These are phyloP conservation scores for Metschnikowia orientalis DNA, from an alignment of 805 yeast species.

Conservation along the genomic window DNA sequence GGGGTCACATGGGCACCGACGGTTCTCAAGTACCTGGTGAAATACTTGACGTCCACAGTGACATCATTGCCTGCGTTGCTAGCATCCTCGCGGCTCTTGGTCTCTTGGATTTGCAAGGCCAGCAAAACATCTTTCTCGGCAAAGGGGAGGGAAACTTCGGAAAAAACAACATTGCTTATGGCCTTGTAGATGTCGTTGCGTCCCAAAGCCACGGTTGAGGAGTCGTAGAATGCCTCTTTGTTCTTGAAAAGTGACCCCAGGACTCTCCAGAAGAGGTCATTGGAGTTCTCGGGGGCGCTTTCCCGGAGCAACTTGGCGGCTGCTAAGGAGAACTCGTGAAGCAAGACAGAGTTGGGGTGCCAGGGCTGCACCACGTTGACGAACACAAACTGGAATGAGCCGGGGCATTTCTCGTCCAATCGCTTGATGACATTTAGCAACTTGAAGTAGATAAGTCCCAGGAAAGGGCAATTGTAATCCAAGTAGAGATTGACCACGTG, in stretches of 20 bases:
- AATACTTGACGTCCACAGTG: constrained; percentile 64
- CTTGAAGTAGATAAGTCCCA: constrained; percentile 59
- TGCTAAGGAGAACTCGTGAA: constrained; percentile 70
- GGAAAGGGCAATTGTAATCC: constrained; percentile 77
- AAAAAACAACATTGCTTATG: constrained; percentile 28
- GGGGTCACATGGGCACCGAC: constrained; percentile 85
- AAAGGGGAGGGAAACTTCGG: constrained; percentile 27
- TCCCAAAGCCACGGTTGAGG: constrained; percentile 48
- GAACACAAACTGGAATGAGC: constrained; percentile 55
- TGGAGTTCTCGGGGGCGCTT: constrained; percentile 19
- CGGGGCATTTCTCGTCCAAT: constrained; percentile 42
- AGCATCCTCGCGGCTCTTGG: constrained; percentile 21
- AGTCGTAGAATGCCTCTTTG: constrained; percentile 56
- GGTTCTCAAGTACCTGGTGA: constrained; percentile 67
- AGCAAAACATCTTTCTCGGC: constrained; percentile 27
- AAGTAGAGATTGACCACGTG: constrained; percentile 58
- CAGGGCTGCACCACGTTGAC: constrained; percentile 84
- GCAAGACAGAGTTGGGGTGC: constrained; percentile 70
- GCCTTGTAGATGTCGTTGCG: constrained; percentile 53
- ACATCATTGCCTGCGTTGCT: constrained; percentile 56
- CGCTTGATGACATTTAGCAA: constrained; percentile 52
- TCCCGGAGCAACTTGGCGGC: constrained; percentile 59
- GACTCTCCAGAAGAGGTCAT: constrained; percentile 41
- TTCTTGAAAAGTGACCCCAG: constrained; percentile 53
- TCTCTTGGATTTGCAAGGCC: constrained; percentile 34